Base-by-base conservation (phyloP, 2,329 filamentous ascomycete genomes). In the Fusarium heterosporum region DNA sequence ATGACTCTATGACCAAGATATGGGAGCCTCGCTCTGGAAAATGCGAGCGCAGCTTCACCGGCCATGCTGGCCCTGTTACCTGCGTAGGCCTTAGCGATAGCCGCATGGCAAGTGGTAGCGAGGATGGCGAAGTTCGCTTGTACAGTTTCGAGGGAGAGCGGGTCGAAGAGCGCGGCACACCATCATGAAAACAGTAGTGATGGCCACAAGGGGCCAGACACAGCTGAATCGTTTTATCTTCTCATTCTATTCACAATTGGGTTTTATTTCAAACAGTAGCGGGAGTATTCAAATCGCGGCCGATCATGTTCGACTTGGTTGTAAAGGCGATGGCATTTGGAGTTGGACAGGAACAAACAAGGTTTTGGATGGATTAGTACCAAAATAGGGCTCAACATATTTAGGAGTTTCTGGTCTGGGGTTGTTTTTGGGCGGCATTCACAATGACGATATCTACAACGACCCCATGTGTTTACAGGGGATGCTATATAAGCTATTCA, bases 11-110 rank as follows among this genome's bases (percentile, higher is more conserved):
- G 88, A 92, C 97, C 72, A 98, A 98, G 81, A 78, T 86, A 30
- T 99, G 96, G 96, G 95, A 98, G 79, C 92, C 95, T 16, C 84
- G 93, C 57, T 94, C 92, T 2, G 96, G 96, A 28, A 93, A 92
- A 74, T 97, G 94, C 78, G 94, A 98, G 77, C 85, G 93, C 47
- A 98, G 94, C 4, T 95, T 97, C 74, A 93, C 93, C 4, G 94
- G 94, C 0, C 96, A 98, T 77, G 87, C 90, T 2, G 95, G 93
- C 0, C 94, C 96, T 0, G 93, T 98, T 4, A 98, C 94, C 4
- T 98, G 95, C 75, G 91, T 98, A 38, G 94, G 92, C 2, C 82
- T 99, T 8, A 96, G 93, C 72, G 96, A 98, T 75, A 92, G 90
- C 71, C 87, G 92, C 39, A 91, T 99, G 83, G 92, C 93, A 29